Evolutionary conservation across 257 asterid genomes (phyloP).

Genomic region (Solanum okadae): DNA sequence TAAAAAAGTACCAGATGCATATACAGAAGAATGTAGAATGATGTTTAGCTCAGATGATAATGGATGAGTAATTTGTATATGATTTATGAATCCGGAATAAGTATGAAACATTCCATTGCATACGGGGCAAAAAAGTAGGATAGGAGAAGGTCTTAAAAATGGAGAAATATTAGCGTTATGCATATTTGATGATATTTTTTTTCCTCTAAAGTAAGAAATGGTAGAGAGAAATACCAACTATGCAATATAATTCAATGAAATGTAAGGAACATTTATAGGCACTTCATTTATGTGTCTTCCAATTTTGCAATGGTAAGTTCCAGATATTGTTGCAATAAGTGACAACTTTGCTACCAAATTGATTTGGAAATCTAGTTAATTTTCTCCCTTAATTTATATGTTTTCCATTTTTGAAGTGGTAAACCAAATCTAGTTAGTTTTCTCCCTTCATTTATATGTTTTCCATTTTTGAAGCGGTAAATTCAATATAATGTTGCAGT

Average conservation of each 20-base stretch:
- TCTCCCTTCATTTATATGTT: no score
- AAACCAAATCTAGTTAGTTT: no score
- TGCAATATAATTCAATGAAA: no score
- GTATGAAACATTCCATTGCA: not conserved
- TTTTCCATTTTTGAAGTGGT: no score
- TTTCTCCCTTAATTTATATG: no score
- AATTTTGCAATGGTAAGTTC: no score
- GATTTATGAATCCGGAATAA: not conserved
- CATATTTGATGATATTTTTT: not conserved
- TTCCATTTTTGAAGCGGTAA: not conserved
- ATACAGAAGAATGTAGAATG: not conserved
- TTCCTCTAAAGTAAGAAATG: no score
- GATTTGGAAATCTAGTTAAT: no score
- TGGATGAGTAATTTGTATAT: not conserved
- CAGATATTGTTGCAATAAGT: no score
- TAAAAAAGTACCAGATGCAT: not conserved
- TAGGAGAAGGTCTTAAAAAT: not conserved
- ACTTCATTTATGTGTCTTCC: no score
- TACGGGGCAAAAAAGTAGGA: not conserved
- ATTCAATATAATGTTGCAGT: not conserved
- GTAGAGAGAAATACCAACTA: not conserved
- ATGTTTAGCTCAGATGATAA: not conserved
- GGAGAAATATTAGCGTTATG: not conserved
- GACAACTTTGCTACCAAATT: no score
- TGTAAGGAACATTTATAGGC: not conserved